A percentile compares a stretch with the other conserved stretches of the same genome.
Evolutionary conservation across 2,329 filamentous ascomycete genomes (phyloP).

Genomic region (Coleophoma crateriformis): DNA sequence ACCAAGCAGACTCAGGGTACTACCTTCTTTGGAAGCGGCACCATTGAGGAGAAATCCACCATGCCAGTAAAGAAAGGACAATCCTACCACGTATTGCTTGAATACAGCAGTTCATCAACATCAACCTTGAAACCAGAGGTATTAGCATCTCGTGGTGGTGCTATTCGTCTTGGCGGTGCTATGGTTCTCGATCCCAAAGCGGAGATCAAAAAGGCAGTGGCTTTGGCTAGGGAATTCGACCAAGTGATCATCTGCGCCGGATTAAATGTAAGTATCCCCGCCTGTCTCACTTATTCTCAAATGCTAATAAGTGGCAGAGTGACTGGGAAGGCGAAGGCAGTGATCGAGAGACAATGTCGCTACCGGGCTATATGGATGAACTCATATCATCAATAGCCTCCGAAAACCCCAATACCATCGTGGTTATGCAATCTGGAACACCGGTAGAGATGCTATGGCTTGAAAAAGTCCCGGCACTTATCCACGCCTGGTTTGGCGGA

Average conservation of each 20-base stretch:
- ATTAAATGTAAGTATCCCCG: conserved; percentile 36
- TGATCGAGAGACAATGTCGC: conserved; percentile 71
- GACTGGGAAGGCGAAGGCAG: conserved; percentile 77
- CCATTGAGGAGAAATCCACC: conserved; percentile 19
- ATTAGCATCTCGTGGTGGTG: no score
- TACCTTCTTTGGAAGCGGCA: conserved; percentile 28
- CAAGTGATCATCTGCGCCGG: conserved; percentile 73
- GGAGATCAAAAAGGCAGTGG: conserved; percentile 60
- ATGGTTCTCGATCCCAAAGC: conserved; percentile 40
- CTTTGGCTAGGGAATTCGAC: conserved; percentile 60
- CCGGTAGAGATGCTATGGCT: conserved; percentile 68
- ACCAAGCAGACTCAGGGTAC: conserved; percentile 25
- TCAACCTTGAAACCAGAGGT: conserved; percentile 21
- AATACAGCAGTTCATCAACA: conserved; percentile 50
- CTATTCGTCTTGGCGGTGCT: no score
- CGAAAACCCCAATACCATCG: conserved; percentile 57
- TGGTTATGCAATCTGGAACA: conserved; percentile 71
- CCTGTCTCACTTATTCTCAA: no score
- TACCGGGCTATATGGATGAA: conserved; percentile 66
- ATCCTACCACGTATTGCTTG: conserved; percentile 12
- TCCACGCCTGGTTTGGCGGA: conserved; percentile 81
- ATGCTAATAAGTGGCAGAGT: conserved; percentile 35
- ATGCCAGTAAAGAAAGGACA: conserved; percentile 9
- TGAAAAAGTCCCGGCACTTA: conserved; percentile 42
- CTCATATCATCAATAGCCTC: conserved; percentile 60